Evolutionary conservation across 2,329 filamentous ascomycete species (phyloP).

Genomic region (Colletotrichum ledebouriae): DNA sequence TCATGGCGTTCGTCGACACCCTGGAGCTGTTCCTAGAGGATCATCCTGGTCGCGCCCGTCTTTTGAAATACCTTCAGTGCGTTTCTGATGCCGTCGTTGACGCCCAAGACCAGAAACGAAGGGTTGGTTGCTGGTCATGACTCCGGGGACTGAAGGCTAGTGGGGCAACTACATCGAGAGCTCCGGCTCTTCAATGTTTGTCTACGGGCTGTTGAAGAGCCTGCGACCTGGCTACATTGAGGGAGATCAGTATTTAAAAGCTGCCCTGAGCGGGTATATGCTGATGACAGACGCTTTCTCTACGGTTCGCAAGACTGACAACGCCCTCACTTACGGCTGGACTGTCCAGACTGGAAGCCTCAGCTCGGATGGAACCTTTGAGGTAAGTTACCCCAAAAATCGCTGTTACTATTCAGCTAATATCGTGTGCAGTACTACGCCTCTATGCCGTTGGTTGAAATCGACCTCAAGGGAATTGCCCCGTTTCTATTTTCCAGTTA

Average conservation of each 20-base stretch:
- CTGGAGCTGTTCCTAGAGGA: constrained; percentile 57
- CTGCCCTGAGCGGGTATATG: constrained; percentile 59
- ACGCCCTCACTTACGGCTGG: constrained; percentile 55
- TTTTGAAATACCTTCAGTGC: constrained; percentile 56
- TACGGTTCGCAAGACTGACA: constrained; percentile 57
- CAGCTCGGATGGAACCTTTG: constrained; percentile 52
- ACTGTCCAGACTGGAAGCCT: constrained; percentile 53
- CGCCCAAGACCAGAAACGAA: constrained; percentile 56
- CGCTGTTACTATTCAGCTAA: background rate
- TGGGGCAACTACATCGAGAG: constrained; percentile 55
- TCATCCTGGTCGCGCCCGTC: constrained; percentile 52
- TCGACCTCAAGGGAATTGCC: constrained; percentile 46
- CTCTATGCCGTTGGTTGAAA: constrained; percentile 46
- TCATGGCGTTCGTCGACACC: constrained; percentile 61
- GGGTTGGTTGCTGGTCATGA: constrained; percentile 56
- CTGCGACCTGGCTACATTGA: constrained; percentile 51
- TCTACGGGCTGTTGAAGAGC: constrained; percentile 54
- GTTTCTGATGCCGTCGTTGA: constrained; percentile 57
- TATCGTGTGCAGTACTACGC: constrained; percentile 43
- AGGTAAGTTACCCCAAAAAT: constrained; percentile 52
- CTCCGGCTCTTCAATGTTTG: constrained; percentile 54
- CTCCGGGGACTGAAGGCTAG: constrained; percentile 50
- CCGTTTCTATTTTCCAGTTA: constrained; percentile 47
- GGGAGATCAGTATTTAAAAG: constrained; percentile 49
- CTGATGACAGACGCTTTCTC: constrained; percentile 61